These are phyloP conservation scores for Suillus hirtellus DNA, from an alignment of 768 basidiomycete genomes.

Conservation along the genomic window DNA sequence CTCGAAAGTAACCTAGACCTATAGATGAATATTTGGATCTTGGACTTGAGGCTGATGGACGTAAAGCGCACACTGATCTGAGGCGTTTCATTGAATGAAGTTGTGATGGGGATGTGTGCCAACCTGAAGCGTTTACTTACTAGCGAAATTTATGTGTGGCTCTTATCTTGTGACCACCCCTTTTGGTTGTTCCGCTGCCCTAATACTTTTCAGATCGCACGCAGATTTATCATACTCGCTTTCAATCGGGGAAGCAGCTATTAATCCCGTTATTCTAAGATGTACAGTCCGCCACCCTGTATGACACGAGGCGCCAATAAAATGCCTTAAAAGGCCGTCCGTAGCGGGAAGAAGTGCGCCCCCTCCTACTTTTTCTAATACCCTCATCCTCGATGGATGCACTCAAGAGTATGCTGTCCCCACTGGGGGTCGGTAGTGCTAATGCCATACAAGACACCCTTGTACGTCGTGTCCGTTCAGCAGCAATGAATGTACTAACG, in stretches of 20 bases:
- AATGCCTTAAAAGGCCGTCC: constrained; percentile 39
- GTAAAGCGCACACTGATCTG: constrained; percentile 4
- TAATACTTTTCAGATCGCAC: constrained; percentile 19
- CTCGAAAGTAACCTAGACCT: background rate
- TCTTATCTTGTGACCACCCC: constrained; percentile 13
- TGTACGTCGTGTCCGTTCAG: constrained; percentile 39
- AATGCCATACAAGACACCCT: constrained; percentile 78
- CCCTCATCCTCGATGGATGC: constrained; percentile 53
- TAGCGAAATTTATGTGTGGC: constrained; percentile 6
- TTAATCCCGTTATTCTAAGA: constrained; percentile 26
- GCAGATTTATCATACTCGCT: constrained; percentile 21
- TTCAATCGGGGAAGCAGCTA: constrained; percentile 28
- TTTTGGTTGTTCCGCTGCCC: constrained; percentile 22
- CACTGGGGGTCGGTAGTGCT: constrained; percentile 59
- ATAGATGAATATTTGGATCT: background rate
- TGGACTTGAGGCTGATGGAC: constrained; percentile 7
- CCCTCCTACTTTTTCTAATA: constrained; percentile 30
- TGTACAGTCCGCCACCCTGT: constrained; percentile 28
- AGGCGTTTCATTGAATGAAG: background rate
- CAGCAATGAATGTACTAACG: background rate
- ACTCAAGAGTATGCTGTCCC: constrained; percentile 70
- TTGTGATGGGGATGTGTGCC: background rate
- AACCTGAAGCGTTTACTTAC: background rate
- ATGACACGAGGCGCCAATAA: constrained; percentile 34
- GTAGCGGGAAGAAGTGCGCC: constrained; percentile 31